Percentiles rank a stretch among this genome's conserved stretches.
These are phyloP conservation scores for Beta lomatogona DNA, from an alignment of 179 eudicot genomes.

Conservation along the genomic window DNA sequence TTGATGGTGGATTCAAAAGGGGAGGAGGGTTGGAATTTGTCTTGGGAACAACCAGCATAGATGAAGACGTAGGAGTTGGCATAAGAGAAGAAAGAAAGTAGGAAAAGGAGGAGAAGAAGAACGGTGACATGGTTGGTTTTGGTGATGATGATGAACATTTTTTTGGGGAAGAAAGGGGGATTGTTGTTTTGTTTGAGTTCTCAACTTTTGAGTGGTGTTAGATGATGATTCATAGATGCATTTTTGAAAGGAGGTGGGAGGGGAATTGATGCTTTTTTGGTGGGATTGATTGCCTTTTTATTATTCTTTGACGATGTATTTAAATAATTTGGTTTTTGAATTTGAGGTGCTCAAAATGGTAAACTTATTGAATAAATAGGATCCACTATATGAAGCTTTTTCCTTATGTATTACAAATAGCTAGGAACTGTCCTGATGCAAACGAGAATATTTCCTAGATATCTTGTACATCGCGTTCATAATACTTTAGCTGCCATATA, in stretches of 20 bases:
- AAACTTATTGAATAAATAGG: too few relatives aligned
- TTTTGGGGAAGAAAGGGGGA: background rate
- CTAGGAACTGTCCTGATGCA: too few relatives aligned
- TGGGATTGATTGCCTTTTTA: constrained; percentile 26
- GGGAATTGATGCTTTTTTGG: constrained; percentile 34
- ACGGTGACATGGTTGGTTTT: constrained; percentile 13
- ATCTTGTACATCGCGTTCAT: too few relatives aligned
- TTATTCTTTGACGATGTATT: constrained; percentile 18
- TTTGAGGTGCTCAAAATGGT: too few relatives aligned
- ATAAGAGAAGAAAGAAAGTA: constrained; percentile 15
- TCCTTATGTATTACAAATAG: too few relatives aligned
- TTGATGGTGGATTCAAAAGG: constrained; percentile 55
- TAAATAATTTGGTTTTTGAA: background rate
- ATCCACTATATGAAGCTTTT: too few relatives aligned
- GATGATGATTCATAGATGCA: constrained; percentile 26
- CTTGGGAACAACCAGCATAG: constrained; percentile 72
- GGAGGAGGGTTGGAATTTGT: constrained; percentile 60
- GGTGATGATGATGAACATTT: constrained; percentile 10
- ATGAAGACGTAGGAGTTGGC: constrained; percentile 51
- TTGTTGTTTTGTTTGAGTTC: constrained; percentile 6
- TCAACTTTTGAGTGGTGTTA: constrained; percentile 19
- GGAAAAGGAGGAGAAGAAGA: constrained; percentile 9
- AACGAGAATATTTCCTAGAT: too few relatives aligned
- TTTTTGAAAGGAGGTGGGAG: constrained; percentile 21
- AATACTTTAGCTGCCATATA: too few relatives aligned